Conservation (phyloP, 2,329 filamentous ascomycete genomes). For the Xylariales sp. region DNA sequence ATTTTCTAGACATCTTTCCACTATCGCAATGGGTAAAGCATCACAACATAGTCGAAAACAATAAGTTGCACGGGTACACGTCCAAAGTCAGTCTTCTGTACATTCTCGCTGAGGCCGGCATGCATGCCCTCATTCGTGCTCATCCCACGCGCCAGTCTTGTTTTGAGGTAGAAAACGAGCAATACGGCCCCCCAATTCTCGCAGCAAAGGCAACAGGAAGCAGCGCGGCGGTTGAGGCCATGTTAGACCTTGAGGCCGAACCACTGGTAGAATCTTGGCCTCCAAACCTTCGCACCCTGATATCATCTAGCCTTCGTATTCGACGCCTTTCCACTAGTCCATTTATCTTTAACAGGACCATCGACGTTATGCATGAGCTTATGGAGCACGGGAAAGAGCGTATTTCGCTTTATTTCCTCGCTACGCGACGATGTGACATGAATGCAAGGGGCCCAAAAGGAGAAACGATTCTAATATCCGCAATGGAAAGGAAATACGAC, state of each 20-base stretch:
- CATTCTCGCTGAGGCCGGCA: conserved; percentile 19
- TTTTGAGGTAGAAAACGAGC: conserved; percentile 17
- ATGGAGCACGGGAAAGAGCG: conserved; percentile 3
- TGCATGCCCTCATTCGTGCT: conserved; percentile 9
- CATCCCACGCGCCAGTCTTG: conserved; percentile 8
- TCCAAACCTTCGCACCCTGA: not conserved
- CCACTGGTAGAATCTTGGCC: not conserved
- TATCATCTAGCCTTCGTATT: not conserved
- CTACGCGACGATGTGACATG: too few relatives aligned
- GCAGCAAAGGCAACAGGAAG: conserved; percentile 22
- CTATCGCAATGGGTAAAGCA: conserved; percentile 27
- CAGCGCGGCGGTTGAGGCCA: conserved; percentile 1
- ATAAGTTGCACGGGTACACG: not conserved
- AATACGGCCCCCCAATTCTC: conserved; percentile 22
- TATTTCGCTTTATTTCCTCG: too few relatives aligned
- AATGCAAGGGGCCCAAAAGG: not conserved
- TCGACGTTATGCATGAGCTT: not conserved
- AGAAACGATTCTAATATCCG: not conserved
- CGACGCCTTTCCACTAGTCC: not conserved
- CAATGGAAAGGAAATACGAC: not conserved
- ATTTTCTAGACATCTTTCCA: conserved; percentile 16
- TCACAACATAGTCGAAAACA: conserved; percentile 2
- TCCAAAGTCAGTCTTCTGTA: conserved; percentile 26
- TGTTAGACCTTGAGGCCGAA: conserved; percentile 26
- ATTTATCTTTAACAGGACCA: not conserved